Evolutionary conservation across 1,284 basidiomycete genomes (phyloP).

Genomic region (Chondrostereum purpureum): DNA sequence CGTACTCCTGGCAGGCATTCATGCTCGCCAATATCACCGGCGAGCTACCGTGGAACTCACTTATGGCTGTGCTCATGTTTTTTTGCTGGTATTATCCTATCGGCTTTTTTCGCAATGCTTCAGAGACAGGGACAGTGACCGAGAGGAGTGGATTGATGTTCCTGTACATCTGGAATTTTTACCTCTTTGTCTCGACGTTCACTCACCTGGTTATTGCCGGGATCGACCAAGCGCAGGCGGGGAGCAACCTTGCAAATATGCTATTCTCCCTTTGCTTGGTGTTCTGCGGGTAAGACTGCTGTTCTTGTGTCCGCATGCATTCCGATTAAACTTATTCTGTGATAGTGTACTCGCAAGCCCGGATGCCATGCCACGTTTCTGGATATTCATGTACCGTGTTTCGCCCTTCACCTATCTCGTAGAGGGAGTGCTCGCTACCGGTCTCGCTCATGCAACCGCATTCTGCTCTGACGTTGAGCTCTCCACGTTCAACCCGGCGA

Average conservation of each 20-base stretch:
- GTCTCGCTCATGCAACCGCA: constrained; percentile 18
- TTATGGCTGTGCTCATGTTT: constrained; percentile 54
- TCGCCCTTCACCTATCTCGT: constrained; percentile 72
- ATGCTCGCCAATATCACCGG: constrained; percentile 54
- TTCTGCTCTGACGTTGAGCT: constrained; percentile 31
- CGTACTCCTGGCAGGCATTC: constrained; percentile 79
- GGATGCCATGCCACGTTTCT: constrained; percentile 3
- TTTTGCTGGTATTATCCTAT: constrained; percentile 70
- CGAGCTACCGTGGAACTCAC: constrained; percentile 61
- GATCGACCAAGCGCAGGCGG: constrained; percentile 31
- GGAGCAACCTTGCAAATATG: constrained; percentile 17
- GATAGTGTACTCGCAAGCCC: constrained; percentile 1
- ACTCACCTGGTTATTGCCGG: constrained; percentile 33
- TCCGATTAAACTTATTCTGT: constrained; percentile 14
- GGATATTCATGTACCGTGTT: constrained; percentile 41
- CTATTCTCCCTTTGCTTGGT: constrained; percentile 21
- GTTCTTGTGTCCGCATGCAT: not conserved
- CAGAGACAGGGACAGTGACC: constrained; percentile 14
- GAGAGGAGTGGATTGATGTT: constrained; percentile 55
- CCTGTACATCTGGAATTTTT: constrained; percentile 44
- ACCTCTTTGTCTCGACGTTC: constrained; percentile 48
- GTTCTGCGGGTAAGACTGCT: constrained; percentile 22
- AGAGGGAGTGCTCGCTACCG: constrained; percentile 28
- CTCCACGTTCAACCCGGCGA: constrained; percentile 45
- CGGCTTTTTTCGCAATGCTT: constrained; percentile 37